These are phyloP conservation scores for Multifurca ochricompacta DNA, from an alignment of 768 basidiomycete genomes.

Conservation along the genomic window DNA sequence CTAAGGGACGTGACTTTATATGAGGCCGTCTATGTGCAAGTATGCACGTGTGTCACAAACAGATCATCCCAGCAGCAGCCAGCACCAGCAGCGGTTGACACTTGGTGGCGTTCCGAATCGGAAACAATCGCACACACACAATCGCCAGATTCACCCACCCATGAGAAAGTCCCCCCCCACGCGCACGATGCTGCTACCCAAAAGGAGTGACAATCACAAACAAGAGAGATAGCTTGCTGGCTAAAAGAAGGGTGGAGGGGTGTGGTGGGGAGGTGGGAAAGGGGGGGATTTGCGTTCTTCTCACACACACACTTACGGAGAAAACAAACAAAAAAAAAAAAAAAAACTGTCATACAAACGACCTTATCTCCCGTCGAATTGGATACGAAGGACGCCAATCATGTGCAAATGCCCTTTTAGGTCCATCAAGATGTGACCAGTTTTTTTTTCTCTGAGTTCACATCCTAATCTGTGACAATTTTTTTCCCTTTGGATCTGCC, in stretches of 20 bases:
- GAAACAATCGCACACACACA: not conserved
- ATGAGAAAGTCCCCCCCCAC: not conserved
- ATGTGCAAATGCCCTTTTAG: not conserved
- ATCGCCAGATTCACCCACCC: not conserved
- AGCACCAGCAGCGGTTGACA: too few species aligned
- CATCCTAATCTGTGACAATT: too few species aligned
- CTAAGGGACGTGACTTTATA: too few species aligned
- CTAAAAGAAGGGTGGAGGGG: too few species aligned
- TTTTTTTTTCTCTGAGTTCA: not conserved
- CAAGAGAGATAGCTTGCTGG: too few species aligned
- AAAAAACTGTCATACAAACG: not conserved
- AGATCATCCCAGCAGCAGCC: too few species aligned
- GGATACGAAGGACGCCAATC: not conserved
- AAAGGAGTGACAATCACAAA: not conserved
- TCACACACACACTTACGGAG: not conserved
- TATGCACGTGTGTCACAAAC: too few species aligned
- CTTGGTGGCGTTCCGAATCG: slow-evolving; percentile 5
- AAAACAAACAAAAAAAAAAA: not conserved
- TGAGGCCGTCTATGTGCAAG: too few species aligned
- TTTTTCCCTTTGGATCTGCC: too few species aligned
- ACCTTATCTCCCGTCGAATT: not conserved
- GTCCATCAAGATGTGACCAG: not conserved
- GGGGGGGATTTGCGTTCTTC: too few species aligned
- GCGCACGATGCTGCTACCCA: not conserved
- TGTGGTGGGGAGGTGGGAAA: too few species aligned